A percentile compares a stretch with the other conserved stretches of the same genome.
Conservation (phyloP, 331 rosid genomes). For the Pyracantha coccinea region DNA sequence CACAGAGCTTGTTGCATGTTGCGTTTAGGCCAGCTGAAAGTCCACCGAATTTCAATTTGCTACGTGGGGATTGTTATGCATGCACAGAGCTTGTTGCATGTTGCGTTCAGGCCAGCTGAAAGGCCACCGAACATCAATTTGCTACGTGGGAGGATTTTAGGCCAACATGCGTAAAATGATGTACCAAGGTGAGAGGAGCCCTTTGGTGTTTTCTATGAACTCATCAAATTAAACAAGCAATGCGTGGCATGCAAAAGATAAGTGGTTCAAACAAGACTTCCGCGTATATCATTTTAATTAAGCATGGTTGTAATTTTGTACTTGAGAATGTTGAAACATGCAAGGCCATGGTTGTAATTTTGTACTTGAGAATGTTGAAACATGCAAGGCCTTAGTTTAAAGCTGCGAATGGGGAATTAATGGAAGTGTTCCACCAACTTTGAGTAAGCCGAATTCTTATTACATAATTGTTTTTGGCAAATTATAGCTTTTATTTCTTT, state of each 20-base stretch:
- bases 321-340: background rate
- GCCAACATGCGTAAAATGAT: no score
- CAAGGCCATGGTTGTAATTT: background rate
- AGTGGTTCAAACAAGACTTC: background rate
- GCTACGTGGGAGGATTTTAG: no score
- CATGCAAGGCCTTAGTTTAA: background rate
- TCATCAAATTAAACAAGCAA: background rate
- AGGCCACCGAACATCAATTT: no score
- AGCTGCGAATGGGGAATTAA: background rate
- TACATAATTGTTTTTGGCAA: background rate
- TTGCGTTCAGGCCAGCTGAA: no score
- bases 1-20: background rate
- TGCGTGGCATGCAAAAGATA: background rate
- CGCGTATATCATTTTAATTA: background rate
- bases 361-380: background rate
- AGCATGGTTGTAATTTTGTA: background rate
- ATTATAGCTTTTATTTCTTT: background rate
- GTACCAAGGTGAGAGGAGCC: no score
- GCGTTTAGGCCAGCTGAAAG: background rate
- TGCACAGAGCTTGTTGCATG: no score
- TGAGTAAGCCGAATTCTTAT: background rate
- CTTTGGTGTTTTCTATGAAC: no score
- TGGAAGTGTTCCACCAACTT: background rate
- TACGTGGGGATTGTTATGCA: no score
- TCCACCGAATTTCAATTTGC: background rate